Conservation (phyloP, 1,284 basidiomycete genomes). For the Spongiforma sp. region DNA sequence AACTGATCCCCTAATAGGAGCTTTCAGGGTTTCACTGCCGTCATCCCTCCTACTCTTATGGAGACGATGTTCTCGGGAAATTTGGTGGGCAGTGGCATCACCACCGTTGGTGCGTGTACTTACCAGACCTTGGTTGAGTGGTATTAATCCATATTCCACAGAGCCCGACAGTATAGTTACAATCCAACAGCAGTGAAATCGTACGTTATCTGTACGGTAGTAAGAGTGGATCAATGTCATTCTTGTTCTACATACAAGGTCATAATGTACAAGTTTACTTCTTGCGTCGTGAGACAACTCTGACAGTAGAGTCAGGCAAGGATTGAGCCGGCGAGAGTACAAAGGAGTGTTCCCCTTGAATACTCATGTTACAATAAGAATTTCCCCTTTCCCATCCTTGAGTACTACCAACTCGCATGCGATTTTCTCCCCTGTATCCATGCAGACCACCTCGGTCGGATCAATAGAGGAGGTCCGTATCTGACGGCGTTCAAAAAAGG, state of each 20-base stretch:
- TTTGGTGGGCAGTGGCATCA: constrained; percentile 15
- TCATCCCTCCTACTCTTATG: constrained; percentile 9
- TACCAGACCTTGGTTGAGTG: neutral
- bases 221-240: too few species aligned
- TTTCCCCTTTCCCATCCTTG: constrained; percentile 85
- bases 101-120: constrained; percentile 15
- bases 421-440: constrained; percentile 95
- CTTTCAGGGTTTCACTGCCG: constrained; percentile 23
- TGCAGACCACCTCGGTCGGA: constrained; percentile 89
- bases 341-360: too few species aligned
- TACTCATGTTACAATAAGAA: constrained; percentile 86
- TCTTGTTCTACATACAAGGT: too few species aligned
- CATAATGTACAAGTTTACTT: too few species aligned
- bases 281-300: too few species aligned
- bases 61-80: neutral
- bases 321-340: too few species aligned
- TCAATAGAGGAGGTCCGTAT: constrained; percentile 85
- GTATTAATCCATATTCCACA: constrained; percentile 14
- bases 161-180: constrained; percentile 14
- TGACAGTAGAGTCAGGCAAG: too few species aligned
- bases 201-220: neutral
- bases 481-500: constrained; percentile 92
- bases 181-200: constrained; percentile 3
- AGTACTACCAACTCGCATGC: constrained; percentile 92
- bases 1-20: neutral